phyloP scores from a whole-genome alignment of 2,329 filamentous ascomycete genomes.

The Fusarium graminum region DNA sequence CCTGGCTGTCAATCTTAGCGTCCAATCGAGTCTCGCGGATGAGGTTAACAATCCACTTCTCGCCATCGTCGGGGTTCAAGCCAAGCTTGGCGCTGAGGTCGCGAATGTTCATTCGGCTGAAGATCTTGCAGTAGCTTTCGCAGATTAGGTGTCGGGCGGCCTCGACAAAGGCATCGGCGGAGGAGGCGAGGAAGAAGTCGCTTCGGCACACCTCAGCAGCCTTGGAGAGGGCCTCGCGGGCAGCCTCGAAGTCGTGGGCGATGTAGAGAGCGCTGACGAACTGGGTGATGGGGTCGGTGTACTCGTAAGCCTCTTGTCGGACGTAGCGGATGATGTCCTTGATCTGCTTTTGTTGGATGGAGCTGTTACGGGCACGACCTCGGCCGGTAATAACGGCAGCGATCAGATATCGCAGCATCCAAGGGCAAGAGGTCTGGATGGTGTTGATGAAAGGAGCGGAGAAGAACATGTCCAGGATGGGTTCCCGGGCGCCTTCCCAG shows the following conservation, averaged over 20 bases:
- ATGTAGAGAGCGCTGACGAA: slow-evolving; percentile 97
- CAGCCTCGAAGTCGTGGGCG: slow-evolving; percentile 89
- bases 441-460: slow-evolving; percentile 98
- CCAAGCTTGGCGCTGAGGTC: slow-evolving; percentile 93
- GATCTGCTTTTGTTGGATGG: slow-evolving; percentile 95
- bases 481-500: slow-evolving; percentile 90
- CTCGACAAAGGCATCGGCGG: slow-evolving; percentile 91
- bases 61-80: slow-evolving; percentile 91
- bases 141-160: slow-evolving; percentile 96
- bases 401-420: slow-evolving; percentile 93
- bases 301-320: slow-evolving; percentile 97
- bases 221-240: slow-evolving; percentile 85
- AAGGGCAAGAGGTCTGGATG: slow-evolving; percentile 97
- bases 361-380: slow-evolving; percentile 82
- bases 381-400: slow-evolving; percentile 96
- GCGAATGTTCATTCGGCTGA: slow-evolving; percentile 97
- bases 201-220: slow-evolving; percentile 91
- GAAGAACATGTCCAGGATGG: slow-evolving; percentile 96
- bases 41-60: slow-evolving; percentile 99
- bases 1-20: slow-evolving; percentile 99
- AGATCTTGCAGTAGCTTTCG: slow-evolving; percentile 99
- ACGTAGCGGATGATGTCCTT: slow-evolving; percentile 98
- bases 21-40: slow-evolving; percentile 98
- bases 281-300: slow-evolving; percentile 93
- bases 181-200: slow-evolving; percentile 94